Percentiles rank a stretch among this genome's conserved stretches.
These are phyloP conservation scores for Pseudonitzschia multiseries DNA, from an alignment of 108 stramenopile species.

Conservation along the genomic window DNA sequence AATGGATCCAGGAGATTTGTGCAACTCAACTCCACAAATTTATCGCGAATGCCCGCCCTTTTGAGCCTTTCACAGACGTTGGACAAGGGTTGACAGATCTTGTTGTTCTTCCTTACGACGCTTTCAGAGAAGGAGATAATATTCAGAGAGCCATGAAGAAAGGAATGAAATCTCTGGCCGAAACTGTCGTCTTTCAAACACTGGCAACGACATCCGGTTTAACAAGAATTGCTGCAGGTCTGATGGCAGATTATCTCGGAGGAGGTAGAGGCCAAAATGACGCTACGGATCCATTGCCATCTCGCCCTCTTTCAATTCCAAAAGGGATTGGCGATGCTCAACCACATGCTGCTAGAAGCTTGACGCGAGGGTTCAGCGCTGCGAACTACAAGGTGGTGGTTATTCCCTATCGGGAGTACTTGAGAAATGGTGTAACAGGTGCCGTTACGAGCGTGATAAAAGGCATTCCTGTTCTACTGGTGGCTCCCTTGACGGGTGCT, in stretches of 20 bases:
- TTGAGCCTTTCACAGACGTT: conserved; percentile 69
- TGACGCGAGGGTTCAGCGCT: conserved; percentile 66
- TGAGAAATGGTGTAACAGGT: conserved; percentile 55
- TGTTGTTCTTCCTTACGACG: conserved; percentile 70
- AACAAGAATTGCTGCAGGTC: conserved; percentile 62
- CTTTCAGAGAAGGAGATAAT: conserved; percentile 54
- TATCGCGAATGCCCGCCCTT: conserved; percentile 67
- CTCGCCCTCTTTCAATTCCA: conserved; percentile 55
- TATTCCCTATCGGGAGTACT: conserved; percentile 74
- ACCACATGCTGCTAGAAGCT: conserved; percentile 60
- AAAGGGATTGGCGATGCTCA: conserved; percentile 48
- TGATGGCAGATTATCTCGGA: conserved; percentile 31
- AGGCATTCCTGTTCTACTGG: conserved; percentile 77
- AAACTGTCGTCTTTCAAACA: conserved; percentile 67
- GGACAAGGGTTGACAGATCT: conserved; percentile 65
- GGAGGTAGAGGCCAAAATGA: conserved; percentile 21
- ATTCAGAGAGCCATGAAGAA: conserved; percentile 52
- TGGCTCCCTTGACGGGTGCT: conserved; percentile 75
- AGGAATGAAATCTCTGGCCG: conserved; percentile 64
- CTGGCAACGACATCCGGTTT: conserved; percentile 63
- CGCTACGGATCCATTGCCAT: conserved; percentile 42
- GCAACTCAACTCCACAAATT: conserved; percentile 86
- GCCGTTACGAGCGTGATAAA: conserved; percentile 62
- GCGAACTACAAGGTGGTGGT: conserved; percentile 81
- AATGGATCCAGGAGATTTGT: conserved; percentile 79